Evolutionary conservation across 2,329 filamentous ascomycete genomes (phyloP), one percentile per base, ranked within the genome.

Genomic region (Fusarium sp.): DNA sequence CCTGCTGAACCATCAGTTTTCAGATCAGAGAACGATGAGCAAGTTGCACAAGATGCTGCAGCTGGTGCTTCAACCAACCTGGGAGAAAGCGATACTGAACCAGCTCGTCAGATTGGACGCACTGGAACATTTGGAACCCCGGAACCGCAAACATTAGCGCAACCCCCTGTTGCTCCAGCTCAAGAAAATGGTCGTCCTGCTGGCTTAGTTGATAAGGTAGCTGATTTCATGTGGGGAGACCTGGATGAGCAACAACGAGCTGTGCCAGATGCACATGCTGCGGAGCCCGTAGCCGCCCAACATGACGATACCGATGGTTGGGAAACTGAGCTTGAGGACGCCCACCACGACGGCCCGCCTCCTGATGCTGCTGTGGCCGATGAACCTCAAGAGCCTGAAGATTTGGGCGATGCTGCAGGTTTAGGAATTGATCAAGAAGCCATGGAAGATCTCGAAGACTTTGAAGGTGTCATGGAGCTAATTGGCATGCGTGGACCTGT

Each of bases 401-500:
- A 88, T 2, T 84, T 89, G 26, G 89, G 89, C 56, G 91, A 88
- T 46, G 91, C 88, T n/a, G 87, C 87, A 23, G 89, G 88, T 52
- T 90, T 89, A 18, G 92, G 88, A 12, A 83, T 95, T 38, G 93
- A 97, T 59, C 87, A 89, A 58, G 91, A 93, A 73, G 92, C 91
- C 13, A 87, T 94, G 44, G 93, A 95, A 45, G 92, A 98, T 73
- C 93, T 93, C 13, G 96, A 99, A 81, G 96, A 99, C 77, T 90
- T 99, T 18, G 96, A 99, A 79, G 96, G 96, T 1, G 93, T 99
- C 56, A 90, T 99, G 85, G 96, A 99, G 80, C 88, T 99, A 18
- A 92, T 99, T 64, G 96, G 96, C 40, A 97, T 99, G 92, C 93
- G 97, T 77, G 96, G 96, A 0, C 96, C 96, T 1, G 86, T 99